Conservation (phyloP, 2,329 filamentous ascomycete species). For the Didymella pomorum region DNA sequence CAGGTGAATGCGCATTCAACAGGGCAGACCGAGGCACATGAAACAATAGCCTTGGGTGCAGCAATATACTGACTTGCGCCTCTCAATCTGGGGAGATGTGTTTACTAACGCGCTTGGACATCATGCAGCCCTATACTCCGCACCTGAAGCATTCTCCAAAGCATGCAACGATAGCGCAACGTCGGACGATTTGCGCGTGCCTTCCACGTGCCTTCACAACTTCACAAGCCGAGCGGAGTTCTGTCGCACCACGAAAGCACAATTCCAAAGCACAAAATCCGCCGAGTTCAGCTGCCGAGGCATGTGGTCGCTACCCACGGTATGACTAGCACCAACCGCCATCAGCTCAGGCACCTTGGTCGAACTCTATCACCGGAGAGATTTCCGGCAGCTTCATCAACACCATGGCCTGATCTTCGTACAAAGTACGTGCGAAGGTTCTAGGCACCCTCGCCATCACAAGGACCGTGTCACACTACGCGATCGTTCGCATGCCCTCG, state of each 20-base stretch:
- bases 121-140: constrained; percentile 16
- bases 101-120: neutral
- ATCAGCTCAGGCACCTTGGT: constrained; percentile 6
- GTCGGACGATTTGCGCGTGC: neutral
- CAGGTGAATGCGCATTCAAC: neutral
- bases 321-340: constrained; percentile 5
- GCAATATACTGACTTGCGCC: neutral
- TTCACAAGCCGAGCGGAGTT: neutral
- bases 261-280: neutral
- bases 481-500: neutral
- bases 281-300: constrained; percentile 13
- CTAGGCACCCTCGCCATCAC: neutral
- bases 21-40: neutral
- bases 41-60: neutral
- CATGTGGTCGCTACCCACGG: constrained; percentile 13
- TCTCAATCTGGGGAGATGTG: constrained; percentile 2
- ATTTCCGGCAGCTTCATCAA: constrained; percentile 11
- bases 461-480: neutral
- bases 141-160: neutral
- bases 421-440: neutral
- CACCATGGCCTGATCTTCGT: neutral
- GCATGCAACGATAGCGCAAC: neutral
- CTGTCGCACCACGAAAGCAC: neutral
- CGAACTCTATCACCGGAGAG: constrained; percentile 5
- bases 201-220: constrained; percentile 2